A percentile compares a stretch with the other conserved stretches of the same genome.
These are phyloP conservation scores for Neckera pumila DNA, from an alignment of 225 moss, liverwort and hornwort genomes.

Conservation along the genomic window DNA sequence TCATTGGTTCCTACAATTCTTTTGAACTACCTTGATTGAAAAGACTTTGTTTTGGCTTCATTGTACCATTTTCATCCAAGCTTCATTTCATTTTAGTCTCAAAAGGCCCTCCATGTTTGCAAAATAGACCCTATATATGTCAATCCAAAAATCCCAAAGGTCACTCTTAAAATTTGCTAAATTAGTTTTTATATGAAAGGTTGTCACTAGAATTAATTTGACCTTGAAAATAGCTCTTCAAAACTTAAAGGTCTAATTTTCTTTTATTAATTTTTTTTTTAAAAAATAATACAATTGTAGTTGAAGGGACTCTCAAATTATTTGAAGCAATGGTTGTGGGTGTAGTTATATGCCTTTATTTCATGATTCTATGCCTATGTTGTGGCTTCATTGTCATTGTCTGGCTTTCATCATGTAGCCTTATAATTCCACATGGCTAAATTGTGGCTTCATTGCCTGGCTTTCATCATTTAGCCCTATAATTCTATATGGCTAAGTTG, in stretches of 20 bases:
- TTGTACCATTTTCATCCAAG: rapidly evolving
- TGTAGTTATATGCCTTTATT: background rate
- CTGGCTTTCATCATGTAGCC: too few species aligned
- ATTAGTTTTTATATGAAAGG: rapidly evolving
- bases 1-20: background rate
- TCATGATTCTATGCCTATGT: background rate
- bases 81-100: background rate
- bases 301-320: background rate
- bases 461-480: rapidly evolving
- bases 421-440: rapidly evolving
- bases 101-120: background rate
- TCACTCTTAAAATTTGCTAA: rapidly evolving
- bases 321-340: background rate
- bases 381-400: background rate
- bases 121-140: too few species aligned
- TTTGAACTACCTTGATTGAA: background rate
- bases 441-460: background rate
- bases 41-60: background rate
- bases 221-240: background rate
- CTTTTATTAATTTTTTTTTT: background rate
- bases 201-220: background rate
- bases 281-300: background rate
- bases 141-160: background rate
- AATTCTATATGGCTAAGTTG: background rate
- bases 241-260: background rate